A percentile compares a stretch with the other conserved stretches of the same genome.
phyloP scores from a whole-genome alignment of 495 filamentous ascomycete genomes.

The Neurospora sp. region DNA sequence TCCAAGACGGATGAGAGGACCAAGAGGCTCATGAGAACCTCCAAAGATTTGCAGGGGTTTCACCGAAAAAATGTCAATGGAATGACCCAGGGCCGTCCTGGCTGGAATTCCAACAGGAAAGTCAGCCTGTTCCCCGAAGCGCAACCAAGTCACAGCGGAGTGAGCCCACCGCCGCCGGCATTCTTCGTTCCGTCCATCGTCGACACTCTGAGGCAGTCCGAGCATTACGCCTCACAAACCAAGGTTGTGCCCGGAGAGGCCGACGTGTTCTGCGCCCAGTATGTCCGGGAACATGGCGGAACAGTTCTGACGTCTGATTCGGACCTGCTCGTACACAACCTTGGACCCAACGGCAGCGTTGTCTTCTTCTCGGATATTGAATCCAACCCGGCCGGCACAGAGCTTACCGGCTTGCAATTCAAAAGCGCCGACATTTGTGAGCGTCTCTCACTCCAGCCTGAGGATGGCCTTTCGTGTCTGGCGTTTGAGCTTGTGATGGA shows the following conservation, averaged over 20 bases:
- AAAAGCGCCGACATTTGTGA: conserved; percentile 25
- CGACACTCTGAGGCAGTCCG: conserved; percentile 41
- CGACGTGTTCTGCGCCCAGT: conserved; percentile 53
- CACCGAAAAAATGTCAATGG: conserved; percentile 6
- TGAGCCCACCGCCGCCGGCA: conserved; percentile 40
- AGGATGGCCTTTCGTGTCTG: conserved; percentile 17
- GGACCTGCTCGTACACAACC: conserved; percentile 59
- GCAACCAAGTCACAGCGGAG: conserved; percentile 4
- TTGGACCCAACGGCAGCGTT: conserved; percentile 47
- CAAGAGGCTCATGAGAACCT: conserved; percentile 14
- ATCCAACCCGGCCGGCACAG: background rate
- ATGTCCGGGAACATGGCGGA: conserved; percentile 39
- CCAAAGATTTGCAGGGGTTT: conserved; percentile 15
- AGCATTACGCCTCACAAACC: conserved; percentile 38
- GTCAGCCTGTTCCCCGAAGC: conserved; percentile 14
- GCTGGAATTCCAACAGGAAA: background rate
- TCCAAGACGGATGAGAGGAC: conserved; percentile 20
- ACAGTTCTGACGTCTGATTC: conserved; percentile 60
- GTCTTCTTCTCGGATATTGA: conserved; percentile 47
- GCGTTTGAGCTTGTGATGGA: conserved; percentile 33
- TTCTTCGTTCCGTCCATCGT: conserved; percentile 62
- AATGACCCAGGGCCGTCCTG: conserved; percentile 5
- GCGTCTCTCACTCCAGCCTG: conserved; percentile 20
- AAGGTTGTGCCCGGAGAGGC: conserved; percentile 60
- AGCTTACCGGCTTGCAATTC: conserved; percentile 30